Base-by-base conservation (phyloP, 306 rosid genomes). In the Lupinus albus region DNA sequence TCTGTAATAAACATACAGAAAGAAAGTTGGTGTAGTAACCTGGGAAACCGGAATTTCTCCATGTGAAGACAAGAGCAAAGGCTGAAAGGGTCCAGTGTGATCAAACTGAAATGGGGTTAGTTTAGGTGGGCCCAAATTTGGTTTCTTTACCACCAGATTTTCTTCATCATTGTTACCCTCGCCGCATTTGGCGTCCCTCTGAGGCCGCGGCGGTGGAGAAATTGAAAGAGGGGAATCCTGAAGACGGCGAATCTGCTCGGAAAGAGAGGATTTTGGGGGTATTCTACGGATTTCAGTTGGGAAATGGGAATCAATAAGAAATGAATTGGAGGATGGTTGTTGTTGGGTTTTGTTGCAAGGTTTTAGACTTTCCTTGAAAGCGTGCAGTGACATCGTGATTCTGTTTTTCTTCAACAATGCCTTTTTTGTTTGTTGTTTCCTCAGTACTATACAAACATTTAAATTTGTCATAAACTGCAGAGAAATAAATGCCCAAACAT, bases 181-280 rank as follows among this genome's bases (percentile, higher is more conserved):
- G 14, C 33, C 51, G 16, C 21, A 48, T 14, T 69, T 38, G 46
- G 25, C 36, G 16, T 74, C 12, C 0, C 18, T 52, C 38, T 52
- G 64, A 48, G n/a, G 62, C 56, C 25, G 68, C 60, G 80, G 70
- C 9, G 80, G 75, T 2, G 57, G 61, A 42, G 56, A 46, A 41
- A 45, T 5, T 0, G 35, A 32, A 32, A 32, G 4, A 32, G 92
- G 62, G 55, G 82, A 84, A 21, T 84, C 88, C 1, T 84, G 66
- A 54, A 89, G 91, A 61, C 95, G 92, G 38, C 76, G 81, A 79
- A 93, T 86, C 79, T 89, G 96, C 60, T 76, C 71, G 14, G 94
- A 71, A 49, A 89, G 80, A 63, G 95, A 81, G 32, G 96, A 81
- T 75, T 89, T 93, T 1, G 96, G 96, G 59, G 95, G 98, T 70